Evolutionary conservation across 768 basidiomycete genomes (phyloP).

Genomic region (Trametes coccinea): DNA sequence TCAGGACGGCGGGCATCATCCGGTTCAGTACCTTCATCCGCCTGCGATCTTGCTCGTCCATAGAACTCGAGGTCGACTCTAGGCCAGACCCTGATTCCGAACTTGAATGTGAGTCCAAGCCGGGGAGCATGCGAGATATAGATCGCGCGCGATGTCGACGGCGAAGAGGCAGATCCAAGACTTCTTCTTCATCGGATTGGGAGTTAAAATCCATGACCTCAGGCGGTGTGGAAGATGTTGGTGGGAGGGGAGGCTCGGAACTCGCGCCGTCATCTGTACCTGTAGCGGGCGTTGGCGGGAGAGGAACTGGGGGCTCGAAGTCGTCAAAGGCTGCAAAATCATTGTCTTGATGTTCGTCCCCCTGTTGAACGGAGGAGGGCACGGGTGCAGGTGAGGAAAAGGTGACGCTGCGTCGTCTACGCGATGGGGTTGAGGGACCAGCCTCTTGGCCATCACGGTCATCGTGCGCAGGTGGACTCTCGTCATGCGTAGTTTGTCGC

Average conservation of each 20-base stretch:
- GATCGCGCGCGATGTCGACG: not conserved
- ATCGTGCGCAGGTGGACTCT: too few relatives aligned
- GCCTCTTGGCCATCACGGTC: not conserved
- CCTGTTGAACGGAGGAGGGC: not conserved
- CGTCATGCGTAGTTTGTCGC: too few relatives aligned
- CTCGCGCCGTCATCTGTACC: constrained; percentile 1
- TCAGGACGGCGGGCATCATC: constrained; percentile 59
- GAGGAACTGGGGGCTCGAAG: constrained; percentile 16
- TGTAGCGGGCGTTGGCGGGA: constrained; percentile 10
- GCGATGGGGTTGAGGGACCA: not conserved
- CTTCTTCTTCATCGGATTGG: not conserved
- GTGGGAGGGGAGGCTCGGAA: constrained; percentile 4
- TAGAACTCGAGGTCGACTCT: not conserved
- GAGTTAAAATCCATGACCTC: constrained; percentile 4
- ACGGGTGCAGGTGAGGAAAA: constrained; percentile 1
- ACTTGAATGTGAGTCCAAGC: not conserved
- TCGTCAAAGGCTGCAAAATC: not conserved
- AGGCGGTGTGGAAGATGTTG: not conserved
- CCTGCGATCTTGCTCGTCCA: constrained; percentile 35
- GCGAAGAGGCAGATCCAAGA: not conserved
- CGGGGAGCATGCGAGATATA: not conserved
- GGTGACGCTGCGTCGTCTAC: constrained; percentile 8
- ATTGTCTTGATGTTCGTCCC: not conserved
- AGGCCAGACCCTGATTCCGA: constrained; percentile 9
- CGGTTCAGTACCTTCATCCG: constrained; percentile 41